Evolutionary conservation across 2,329 filamentous ascomycete genomes (phyloP).

Genomic region (Dendrostoma leiphaemia): DNA sequence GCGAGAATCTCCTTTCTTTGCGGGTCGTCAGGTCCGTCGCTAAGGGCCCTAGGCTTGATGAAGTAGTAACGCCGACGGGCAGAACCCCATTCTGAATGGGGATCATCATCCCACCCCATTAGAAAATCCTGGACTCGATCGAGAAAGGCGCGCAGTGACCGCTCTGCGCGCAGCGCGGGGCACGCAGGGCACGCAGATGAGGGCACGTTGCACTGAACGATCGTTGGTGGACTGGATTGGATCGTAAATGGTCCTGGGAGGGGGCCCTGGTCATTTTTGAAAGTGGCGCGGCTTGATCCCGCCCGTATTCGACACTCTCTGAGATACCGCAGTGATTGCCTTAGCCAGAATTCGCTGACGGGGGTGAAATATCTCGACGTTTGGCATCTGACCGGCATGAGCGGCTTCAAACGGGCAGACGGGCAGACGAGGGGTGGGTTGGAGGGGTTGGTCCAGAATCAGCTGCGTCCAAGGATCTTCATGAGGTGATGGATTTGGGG

Average conservation of each 20-base stretch:
- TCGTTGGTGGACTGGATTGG: conserved; percentile 10
- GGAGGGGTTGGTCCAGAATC: background rate
- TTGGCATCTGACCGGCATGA: conserved; percentile 6
- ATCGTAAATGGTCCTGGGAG: conserved; percentile 4
- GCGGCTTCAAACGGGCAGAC: no score
- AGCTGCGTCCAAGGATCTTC: conserved; percentile 18
- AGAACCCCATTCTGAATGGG: conserved; percentile 33
- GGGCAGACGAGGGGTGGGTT: no score
- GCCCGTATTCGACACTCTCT: background rate
- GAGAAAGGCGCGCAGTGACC: conserved; percentile 28
- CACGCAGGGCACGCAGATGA: no score
- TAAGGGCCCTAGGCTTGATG: conserved; percentile 32
- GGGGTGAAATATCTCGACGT: background rate
- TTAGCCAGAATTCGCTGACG: background rate
- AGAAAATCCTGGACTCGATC: conserved; percentile 32
- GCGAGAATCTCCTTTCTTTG: conserved; percentile 17
- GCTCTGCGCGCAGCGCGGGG: conserved; percentile 18
- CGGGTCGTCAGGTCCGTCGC: conserved; percentile 15
- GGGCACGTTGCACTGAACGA: conserved; percentile 14
- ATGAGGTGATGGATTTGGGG: conserved; percentile 9
- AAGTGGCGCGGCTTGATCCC: background rate
- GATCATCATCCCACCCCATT: conserved; percentile 32
- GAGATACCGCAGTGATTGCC: background rate
- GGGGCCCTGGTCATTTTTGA: conserved; percentile 8
- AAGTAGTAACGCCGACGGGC: conserved; percentile 34